Conservation (phyloP, 1,139 yeast genomes). For the Spencermartinsiella ligniputridi region DNA sequence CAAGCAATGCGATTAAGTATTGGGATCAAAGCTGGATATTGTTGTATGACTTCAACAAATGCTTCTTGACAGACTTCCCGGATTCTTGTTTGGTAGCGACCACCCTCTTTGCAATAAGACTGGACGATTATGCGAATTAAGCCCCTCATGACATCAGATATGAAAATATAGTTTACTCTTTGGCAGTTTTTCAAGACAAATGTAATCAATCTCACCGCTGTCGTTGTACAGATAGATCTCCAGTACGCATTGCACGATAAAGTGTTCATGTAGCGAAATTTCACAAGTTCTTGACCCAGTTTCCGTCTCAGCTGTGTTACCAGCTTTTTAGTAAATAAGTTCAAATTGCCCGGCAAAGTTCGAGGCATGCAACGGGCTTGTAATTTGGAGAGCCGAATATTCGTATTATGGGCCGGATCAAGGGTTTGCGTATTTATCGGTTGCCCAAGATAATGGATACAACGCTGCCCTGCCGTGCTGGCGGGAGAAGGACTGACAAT, state of each 20-base stretch:
- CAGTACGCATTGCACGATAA: not conserved
- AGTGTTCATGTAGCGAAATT: not conserved
- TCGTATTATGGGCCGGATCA: slow-evolving; percentile 9
- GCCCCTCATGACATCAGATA: not conserved
- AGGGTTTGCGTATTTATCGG: slow-evolving; percentile 11
- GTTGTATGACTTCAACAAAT: not conserved
- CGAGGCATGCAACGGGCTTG: not conserved
- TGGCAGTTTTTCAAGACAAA: not conserved
- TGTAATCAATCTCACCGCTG: not conserved
- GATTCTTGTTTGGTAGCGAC: not conserved
- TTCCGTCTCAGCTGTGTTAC: slow-evolving; percentile 1
- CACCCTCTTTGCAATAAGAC: not conserved
- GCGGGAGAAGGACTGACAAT: slow-evolving; percentile 3
- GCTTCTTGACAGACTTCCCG: not conserved
- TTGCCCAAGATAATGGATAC: slow-evolving; percentile 16
- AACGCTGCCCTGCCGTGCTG: not conserved
- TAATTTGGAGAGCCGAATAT: not conserved
- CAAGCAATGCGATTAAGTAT: not conserved
- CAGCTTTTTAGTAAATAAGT: not conserved
- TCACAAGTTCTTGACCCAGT: not conserved
- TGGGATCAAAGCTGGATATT: not conserved
- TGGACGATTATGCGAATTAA: not conserved
- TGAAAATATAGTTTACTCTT: not conserved
- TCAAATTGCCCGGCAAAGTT: not conserved
- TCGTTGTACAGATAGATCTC: not conserved